Conservation (phyloP, 1,284 basidiomycete genomes). For the Lentinus polychrous region DNA sequence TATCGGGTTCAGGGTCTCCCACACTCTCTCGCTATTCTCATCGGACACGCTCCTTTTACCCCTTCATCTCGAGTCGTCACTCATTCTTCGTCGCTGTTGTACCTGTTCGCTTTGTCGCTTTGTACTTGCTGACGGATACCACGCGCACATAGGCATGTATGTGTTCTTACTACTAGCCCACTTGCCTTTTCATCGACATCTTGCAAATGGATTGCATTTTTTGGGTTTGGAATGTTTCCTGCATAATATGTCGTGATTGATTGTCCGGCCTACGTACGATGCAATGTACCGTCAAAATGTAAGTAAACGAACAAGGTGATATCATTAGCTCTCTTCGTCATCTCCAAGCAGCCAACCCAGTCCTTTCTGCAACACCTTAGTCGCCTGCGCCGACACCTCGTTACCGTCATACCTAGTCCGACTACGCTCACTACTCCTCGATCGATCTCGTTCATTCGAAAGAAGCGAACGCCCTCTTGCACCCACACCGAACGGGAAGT, state of each 20-base stretch:
- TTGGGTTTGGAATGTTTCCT: no score
- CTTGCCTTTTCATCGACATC: neutral
- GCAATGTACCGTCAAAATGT: neutral
- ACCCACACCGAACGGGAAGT: constrained; percentile 58
- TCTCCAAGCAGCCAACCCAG: constrained; percentile 86
- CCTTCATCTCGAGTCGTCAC: neutral
- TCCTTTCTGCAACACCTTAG: constrained; percentile 68
- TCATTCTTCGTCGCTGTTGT: constrained; percentile 1
- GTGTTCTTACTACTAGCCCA: neutral
- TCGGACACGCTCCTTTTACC: neutral
- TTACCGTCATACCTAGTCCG: constrained; percentile 38
- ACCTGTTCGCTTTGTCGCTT: constrained; percentile 4
- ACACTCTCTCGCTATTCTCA: neutral
- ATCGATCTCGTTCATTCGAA: constrained; percentile 33
- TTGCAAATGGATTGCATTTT: neutral
- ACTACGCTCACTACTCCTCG: constrained; percentile 34
- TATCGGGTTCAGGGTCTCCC: neutral
- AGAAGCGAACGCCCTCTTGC: constrained; percentile 40
- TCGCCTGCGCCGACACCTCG: constrained; percentile 67
- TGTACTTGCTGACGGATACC: constrained; percentile 4
- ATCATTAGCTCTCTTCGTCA: constrained; percentile 37
- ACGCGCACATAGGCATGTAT: neutral
- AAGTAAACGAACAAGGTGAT: neutral
- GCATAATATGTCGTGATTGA: neutral
- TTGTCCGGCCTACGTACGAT: neutral